These are phyloP conservation scores for Cryptosporidium ryanae DNA, from an alignment of 169 alveolate genomes.

Conservation along the genomic window DNA sequence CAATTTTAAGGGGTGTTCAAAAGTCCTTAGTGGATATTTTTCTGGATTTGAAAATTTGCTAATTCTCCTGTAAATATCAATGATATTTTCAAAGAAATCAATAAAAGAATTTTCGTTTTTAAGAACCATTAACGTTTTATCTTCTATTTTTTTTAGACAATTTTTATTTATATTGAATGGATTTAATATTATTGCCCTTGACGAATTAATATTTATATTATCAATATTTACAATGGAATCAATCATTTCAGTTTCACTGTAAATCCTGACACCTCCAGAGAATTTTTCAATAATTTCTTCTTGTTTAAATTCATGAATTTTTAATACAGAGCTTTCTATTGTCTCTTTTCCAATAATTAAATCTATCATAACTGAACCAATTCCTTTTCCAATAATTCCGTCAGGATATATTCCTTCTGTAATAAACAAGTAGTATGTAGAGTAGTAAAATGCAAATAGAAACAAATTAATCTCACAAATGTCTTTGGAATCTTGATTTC, in stretches of 20 bases:
- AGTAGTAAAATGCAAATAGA: conserved; percentile 43
- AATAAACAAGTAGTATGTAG: conserved; percentile 6
- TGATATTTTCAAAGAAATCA: neutral
- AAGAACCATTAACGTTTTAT: neutral
- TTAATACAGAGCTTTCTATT: neutral
- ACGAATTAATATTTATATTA: neutral
- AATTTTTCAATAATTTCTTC: neutral
- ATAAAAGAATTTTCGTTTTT: conserved; percentile 10
- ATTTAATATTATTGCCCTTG: neutral
- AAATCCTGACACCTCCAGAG: neutral
- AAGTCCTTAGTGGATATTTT: conserved; percentile 18
- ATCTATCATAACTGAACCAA: conserved; percentile 29
- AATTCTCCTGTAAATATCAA: neutral
- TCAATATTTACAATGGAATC: conserved; percentile 8
- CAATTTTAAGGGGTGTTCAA: neutral
- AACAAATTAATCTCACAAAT: neutral
- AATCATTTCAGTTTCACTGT: neutral
- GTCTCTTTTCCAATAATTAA: conserved; percentile 4
- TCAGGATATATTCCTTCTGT: neutral
- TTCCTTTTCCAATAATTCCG: conserved; percentile 8
- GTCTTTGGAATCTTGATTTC: neutral
- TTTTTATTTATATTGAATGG: conserved; percentile 20
- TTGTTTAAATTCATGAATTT: neutral
- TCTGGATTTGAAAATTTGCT: neutral
- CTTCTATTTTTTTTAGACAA: neutral